Evolutionary conservation across 202 grass and related monocot genomes (phyloP).

Genomic region (Schoenoplectus triqueter): DNA sequence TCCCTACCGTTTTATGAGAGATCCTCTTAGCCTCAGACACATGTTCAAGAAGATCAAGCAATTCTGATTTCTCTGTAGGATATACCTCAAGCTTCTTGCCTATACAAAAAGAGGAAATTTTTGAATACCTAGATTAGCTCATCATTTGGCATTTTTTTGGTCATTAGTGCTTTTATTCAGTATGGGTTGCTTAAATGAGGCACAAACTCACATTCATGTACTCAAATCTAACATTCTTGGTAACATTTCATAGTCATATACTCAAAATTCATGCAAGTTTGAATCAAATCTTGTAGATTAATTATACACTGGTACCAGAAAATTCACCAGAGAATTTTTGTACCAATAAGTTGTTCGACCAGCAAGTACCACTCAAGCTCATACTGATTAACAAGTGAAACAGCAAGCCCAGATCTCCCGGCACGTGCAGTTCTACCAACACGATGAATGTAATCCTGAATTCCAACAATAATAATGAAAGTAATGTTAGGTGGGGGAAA

Average conservation of each 20-base stretch:
- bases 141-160: not conserved
- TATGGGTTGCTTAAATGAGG: not conserved
- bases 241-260: not conserved
- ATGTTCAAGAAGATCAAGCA: slow-evolving; percentile 46
- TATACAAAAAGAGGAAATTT: slow-evolving; percentile 27
- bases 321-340: not conserved
- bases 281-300: not conserved
- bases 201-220: not conserved
- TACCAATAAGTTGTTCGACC: slow-evolving; percentile 75
- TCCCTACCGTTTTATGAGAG: slow-evolving; percentile 51
- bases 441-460: slow-evolving; percentile 91
- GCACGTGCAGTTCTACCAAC: slow-evolving; percentile 91
- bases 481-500: too few species aligned
- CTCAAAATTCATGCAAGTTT: not conserved
- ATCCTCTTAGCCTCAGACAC: slow-evolving; percentile 75
- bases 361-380: slow-evolving; percentile 65
- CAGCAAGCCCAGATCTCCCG: slow-evolving; percentile 71
- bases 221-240: not conserved
- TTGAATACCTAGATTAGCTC: not conserved
- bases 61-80: slow-evolving; percentile 49
- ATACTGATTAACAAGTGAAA: slow-evolving; percentile 88
- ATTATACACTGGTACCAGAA: not conserved
- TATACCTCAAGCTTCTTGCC: slow-evolving; percentile 54
- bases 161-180: not conserved
- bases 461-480: not conserved